Conservation (phyloP, 2,329 filamentous ascomycete species). For the Colletotrichum abscissum region DNA sequence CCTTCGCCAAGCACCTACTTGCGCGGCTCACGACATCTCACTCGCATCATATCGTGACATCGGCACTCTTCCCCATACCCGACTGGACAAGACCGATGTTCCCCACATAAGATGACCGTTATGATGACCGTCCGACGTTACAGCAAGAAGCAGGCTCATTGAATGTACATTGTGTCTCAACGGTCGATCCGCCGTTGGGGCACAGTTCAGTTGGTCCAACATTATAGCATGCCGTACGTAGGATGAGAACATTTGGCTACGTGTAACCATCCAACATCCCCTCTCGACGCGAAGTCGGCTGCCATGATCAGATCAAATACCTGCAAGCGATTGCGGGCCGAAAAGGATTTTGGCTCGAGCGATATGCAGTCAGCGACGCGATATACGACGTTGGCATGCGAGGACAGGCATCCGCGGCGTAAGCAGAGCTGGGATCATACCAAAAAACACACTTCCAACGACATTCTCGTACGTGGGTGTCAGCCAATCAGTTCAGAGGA, state of each 20-base stretch:
- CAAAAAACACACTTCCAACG: neutral
- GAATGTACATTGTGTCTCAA: neutral
- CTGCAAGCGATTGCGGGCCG: neutral
- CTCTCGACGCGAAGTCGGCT: neutral
- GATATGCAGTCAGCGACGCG: neutral
- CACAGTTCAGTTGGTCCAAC: neutral
- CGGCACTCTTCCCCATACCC: neutral
- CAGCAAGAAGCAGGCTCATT: neutral
- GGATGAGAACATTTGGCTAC: no score
- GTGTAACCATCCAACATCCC: neutral
- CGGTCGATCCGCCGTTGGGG: neutral
- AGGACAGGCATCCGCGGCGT: neutral
- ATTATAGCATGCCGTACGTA: no score
- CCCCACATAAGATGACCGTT: neutral
- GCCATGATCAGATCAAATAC: neutral
- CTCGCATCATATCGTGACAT: neutral
- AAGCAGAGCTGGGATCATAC: neutral
- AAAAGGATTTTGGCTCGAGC: neutral
- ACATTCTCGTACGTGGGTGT: neutral
- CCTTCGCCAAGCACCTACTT: neutral
- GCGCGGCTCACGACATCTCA: neutral
- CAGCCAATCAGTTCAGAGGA: neutral
- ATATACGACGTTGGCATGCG: neutral
- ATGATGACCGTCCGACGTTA: neutral
- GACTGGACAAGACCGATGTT: neutral